Base-by-base conservation (phyloP, 2,329 filamentous ascomycete genomes). In the Ophiostoma montium region DNA sequence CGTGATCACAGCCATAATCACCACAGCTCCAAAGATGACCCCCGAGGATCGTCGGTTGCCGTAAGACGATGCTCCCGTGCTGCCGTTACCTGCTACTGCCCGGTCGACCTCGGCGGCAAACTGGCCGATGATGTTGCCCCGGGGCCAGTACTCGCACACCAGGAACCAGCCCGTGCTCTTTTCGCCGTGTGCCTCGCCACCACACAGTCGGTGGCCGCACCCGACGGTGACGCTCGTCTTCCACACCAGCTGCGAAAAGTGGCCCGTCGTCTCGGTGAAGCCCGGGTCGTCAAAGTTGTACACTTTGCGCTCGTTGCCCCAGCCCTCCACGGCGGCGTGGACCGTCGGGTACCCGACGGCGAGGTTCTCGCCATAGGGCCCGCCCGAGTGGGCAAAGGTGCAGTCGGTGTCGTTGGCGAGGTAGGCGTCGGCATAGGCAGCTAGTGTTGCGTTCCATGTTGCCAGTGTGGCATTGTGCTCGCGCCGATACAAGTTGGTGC, bases 161-260 rank as follows among this genome's bases (percentile, higher is more conserved):
- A 85, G 66, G 61, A 75, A 83, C 76, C 78, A 84, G 0, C 78
- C 78, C 33, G 63, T 64, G 43, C 39, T 53, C 32, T 45, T 42
- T 15, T 33, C 32, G 7, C 31, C 41, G 18, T 35, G 23, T 2
- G 43, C 30, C 11, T 19, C 38, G 30, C 61, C 55, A 33, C 64
- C 60, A 46, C 71, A 76, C 39, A 70, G 52, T 54, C 55, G 64
- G 50, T 62, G 63, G 21, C 60, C 70, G 50, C 72, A 86, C 0
- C 80, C 79, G 1, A 82, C 72, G 32, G 68, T 66, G 7, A 66
- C 77, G 1, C 78, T 84, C 21, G 67, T 62, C 61, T 73, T 76
- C 82, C 83, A 86, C 6, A 86, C 81, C 7, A 86, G 62, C 66
- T 86, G 82, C 1, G 82, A 83, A 57, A 86, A 86, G 60, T 86